phyloP scores from a whole-genome alignment of 139 green algal genomes.

The Eudorina sp. region DNA sequence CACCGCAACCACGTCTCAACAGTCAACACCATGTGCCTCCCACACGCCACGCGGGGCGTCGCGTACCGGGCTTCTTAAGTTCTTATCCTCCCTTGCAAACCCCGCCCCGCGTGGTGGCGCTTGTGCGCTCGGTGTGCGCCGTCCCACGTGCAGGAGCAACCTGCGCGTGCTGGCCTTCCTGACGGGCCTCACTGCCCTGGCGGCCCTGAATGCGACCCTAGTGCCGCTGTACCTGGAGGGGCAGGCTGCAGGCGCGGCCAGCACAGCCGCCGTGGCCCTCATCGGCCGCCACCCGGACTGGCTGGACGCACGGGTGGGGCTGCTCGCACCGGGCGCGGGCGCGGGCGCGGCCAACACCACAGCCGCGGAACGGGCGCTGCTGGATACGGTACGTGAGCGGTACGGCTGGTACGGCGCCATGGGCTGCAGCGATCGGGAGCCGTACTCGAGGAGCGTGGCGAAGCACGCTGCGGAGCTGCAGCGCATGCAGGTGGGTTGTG shows the following conservation, averaged over 20 bases:
- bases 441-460: constrained; percentile 37
- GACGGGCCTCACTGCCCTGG: constrained; percentile 63
- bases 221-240: constrained; percentile 79
- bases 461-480: constrained; percentile 66
- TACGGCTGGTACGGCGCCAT: neutral
- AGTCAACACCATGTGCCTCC: too few species aligned
- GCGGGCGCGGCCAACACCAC: neutral
- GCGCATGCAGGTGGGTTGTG: constrained; percentile 65
- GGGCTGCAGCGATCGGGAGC: neutral
- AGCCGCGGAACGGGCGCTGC: constrained; percentile 13
- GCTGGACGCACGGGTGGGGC: neutral
- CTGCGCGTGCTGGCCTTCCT: constrained; percentile 72
- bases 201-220: constrained; percentile 75
- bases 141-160: constrained; percentile 67
- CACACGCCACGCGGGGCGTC: too few species aligned
- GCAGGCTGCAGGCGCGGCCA: constrained; percentile 41
- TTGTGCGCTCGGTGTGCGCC: neutral
- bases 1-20: too few species aligned
- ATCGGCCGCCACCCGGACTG: neutral
- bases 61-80: too few species aligned
- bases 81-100: too few species aligned
- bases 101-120: too few species aligned
- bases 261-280: constrained; percentile 7
- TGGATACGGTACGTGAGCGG: neutral
- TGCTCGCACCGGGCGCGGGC: neutral